These are phyloP conservation scores for Aspergillus fischeri DNA, from an alignment of 2,329 filamentous ascomycete genomes.

Conservation along the genomic window DNA sequence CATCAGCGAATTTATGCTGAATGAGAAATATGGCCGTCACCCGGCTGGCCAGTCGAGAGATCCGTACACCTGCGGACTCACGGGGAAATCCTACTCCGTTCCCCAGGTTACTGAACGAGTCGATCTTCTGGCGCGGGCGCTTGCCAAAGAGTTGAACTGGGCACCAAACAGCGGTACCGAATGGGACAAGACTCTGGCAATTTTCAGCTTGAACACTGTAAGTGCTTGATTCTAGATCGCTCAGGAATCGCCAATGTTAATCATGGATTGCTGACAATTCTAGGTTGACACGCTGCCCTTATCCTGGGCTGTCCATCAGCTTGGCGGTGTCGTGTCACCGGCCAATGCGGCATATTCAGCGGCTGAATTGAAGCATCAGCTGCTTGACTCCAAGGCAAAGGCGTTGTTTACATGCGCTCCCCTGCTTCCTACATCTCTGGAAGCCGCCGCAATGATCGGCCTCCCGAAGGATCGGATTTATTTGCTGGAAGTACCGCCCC, in stretches of 20 bases:
- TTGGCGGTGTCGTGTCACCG: slow-evolving; percentile 69
- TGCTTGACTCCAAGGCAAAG: slow-evolving; percentile 64
- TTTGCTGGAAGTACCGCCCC: slow-evolving; percentile 63
- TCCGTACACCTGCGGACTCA: slow-evolving; percentile 73
- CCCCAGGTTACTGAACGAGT: slow-evolving; percentile 62
- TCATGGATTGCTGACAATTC: background rate
- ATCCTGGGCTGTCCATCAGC: slow-evolving; percentile 68
- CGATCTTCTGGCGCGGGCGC: slow-evolving; percentile 62
- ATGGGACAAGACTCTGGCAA: slow-evolving; percentile 74
- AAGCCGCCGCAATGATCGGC: slow-evolving; percentile 59
- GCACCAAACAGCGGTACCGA: slow-evolving; percentile 65
- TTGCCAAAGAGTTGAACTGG: slow-evolving; percentile 70
- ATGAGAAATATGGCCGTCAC: slow-evolving; percentile 65
- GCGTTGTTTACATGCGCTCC: slow-evolving; percentile 69
- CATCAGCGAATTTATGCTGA: slow-evolving; percentile 71
- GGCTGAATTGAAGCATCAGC: slow-evolving; percentile 66
- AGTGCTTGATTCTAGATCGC: slow-evolving; percentile 17
- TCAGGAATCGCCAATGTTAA: background rate
- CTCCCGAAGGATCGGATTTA: slow-evolving; percentile 64
- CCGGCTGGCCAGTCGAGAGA: slow-evolving; percentile 60
- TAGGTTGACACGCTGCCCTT: slow-evolving; percentile 72
- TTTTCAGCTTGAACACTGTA: slow-evolving; percentile 79
- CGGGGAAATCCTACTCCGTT: slow-evolving; percentile 62
- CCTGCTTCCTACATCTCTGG: slow-evolving; percentile 60
- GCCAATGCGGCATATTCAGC: slow-evolving; percentile 72